These are phyloP conservation scores for Tinospora cordifolia DNA, from an alignment of 164 flowering plant species.

Conservation along the genomic window DNA sequence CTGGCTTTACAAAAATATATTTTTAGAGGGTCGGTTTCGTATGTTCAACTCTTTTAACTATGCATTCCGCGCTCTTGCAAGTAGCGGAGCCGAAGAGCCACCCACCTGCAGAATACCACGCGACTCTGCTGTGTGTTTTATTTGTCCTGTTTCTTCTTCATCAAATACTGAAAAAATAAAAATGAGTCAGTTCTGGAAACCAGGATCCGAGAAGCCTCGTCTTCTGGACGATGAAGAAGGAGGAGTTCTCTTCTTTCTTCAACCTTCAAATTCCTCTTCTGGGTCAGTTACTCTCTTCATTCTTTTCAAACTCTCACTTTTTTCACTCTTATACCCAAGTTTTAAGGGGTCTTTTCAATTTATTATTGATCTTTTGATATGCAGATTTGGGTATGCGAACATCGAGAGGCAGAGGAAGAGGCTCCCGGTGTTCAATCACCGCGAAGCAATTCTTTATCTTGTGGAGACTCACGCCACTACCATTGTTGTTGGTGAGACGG, in stretches of 20 bases:
- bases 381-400: conserved; percentile 49
- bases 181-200: conserved; percentile 85
- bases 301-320: neutral
- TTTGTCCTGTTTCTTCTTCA: neutral
- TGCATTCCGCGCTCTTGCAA: too few species aligned
- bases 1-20: too few species aligned
- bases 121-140: too few species aligned
- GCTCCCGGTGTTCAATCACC: conserved; percentile 75
- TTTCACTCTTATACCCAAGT: neutral
- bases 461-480: conserved; percentile 85
- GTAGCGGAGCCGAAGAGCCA: too few species aligned
- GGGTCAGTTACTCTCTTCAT: conserved; percentile 18
- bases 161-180: neutral
- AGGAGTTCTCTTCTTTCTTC: conserved; percentile 58
- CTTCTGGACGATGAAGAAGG: conserved; percentile 91
- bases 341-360: neutral
- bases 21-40: too few species aligned
- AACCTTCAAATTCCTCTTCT: conserved; percentile 43
- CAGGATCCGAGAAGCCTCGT: conserved; percentile 79
- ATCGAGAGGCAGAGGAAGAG: conserved; percentile 83
- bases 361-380: neutral
- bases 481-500: conserved; percentile 88
- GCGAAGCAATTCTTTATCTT: conserved; percentile 67
- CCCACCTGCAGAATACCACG: too few species aligned
- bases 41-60: too few species aligned